Percentiles rank a stretch among this genome's conserved stretches.
Conservation (phyloP, 331 rosid species). For the Quercus tomentella region DNA sequence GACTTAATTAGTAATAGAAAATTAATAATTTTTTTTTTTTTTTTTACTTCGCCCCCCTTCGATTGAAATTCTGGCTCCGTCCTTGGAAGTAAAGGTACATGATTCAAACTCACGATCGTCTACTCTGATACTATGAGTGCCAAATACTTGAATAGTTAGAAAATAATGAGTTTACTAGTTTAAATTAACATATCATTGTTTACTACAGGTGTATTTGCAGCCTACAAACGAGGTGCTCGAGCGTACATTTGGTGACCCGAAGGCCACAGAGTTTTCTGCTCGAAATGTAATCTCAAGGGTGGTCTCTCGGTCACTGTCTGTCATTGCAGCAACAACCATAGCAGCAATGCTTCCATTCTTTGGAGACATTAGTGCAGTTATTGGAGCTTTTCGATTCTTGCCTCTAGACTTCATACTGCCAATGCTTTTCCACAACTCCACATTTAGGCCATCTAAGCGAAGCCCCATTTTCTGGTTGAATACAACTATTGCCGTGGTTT, state of each 20-base stretch:
- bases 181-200: neutral
- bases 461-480: constrained; percentile 57
- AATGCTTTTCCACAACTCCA: constrained; percentile 49
- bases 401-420: constrained; percentile 81
- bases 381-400: constrained; percentile 79
- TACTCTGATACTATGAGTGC: too few species aligned
- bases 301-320: constrained; percentile 44
- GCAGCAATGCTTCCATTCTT: constrained; percentile 90
- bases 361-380: constrained; percentile 58
- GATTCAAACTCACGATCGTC: too few species aligned
- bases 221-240: constrained; percentile 72
- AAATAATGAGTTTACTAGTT: too few species aligned
- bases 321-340: constrained; percentile 36
- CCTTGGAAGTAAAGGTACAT: too few species aligned
- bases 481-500: constrained; percentile 34
- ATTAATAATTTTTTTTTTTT: too few species aligned
- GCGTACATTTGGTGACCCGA: constrained; percentile 48
- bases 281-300: constrained; percentile 54
- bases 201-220: constrained; percentile 58
- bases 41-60: too few species aligned
- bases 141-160: too few species aligned
- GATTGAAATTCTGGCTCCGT: too few species aligned
- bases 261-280: constrained; percentile 36
- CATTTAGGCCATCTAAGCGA: constrained; percentile 64
- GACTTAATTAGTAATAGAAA: too few species aligned